These are phyloP conservation scores for Trypanosoma conorhini DNA, from an alignment of 208 protist species.

Conservation along the genomic window DNA sequence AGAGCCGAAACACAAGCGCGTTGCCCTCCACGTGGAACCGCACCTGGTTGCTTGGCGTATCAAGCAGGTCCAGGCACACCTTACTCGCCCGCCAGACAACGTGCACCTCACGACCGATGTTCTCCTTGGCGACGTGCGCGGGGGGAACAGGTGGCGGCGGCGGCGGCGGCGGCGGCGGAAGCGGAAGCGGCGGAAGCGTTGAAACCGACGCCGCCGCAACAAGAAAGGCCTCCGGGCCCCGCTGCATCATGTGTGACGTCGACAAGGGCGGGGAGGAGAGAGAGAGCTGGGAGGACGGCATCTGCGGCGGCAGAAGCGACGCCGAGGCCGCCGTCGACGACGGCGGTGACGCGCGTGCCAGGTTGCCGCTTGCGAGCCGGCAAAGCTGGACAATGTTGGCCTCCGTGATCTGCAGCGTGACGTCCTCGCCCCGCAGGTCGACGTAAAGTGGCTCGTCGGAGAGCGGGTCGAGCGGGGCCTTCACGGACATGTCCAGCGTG, in stretches of 20 bases:
- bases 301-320: slow-evolving; percentile 22
- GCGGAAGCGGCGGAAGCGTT: neutral
- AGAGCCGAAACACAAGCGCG: slow-evolving; percentile 12
- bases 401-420: slow-evolving; percentile 46
- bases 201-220: too few relatives aligned
- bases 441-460: slow-evolving; percentile 51
- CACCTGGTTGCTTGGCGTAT: neutral
- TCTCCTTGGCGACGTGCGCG: neutral
- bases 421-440: slow-evolving; percentile 50
- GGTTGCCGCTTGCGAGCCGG: slow-evolving; percentile 57
- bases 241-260: neutral
- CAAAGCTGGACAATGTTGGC: slow-evolving; percentile 58
- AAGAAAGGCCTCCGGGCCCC: neutral
- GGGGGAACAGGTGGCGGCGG: neutral
- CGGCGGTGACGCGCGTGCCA: slow-evolving; percentile 37
- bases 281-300: neutral
- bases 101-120: slow-evolving; percentile 3
- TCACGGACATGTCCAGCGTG: slow-evolving; percentile 58
- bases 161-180: too few relatives aligned
- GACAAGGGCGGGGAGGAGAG: neutral
- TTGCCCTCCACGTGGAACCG: slow-evolving; percentile 28
- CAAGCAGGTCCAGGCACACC: slow-evolving; percentile 22
- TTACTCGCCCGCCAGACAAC: slow-evolving; percentile 22
- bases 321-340: slow-evolving; percentile 1
- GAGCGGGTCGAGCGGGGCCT: slow-evolving; percentile 49